Conservation (phyloP, 1,284 basidiomycete genomes). For the Rhodotorula sp. region DNA sequence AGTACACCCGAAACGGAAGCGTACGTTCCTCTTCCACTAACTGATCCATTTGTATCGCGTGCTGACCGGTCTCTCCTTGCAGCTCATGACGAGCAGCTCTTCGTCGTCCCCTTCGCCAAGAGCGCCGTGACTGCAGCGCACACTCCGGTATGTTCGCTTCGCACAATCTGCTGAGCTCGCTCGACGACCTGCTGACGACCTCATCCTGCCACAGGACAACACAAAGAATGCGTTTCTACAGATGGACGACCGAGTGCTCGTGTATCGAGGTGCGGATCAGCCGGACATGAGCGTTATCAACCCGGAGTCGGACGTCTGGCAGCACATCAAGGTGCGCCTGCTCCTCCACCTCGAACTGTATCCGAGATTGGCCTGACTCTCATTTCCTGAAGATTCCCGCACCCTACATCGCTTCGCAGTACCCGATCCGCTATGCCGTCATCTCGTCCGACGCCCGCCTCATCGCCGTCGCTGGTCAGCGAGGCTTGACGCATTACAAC, state of each 20-base stretch:
- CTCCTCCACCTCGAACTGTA: background rate
- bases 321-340: conserved; percentile 73
- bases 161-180: background rate
- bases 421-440: conserved; percentile 91
- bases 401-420: conserved; percentile 82
- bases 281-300: conserved; percentile 98
- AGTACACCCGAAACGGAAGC: conserved; percentile 3
- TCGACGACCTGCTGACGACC: background rate
- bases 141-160: conserved; percentile 64
- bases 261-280: conserved; percentile 97
- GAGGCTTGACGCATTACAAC: conserved; percentile 91
- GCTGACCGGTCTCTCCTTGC: background rate
- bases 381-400: conserved; percentile 67
- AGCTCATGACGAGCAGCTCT: conserved; percentile 69
- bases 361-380: too few species aligned
- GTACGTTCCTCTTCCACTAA: background rate
- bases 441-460: conserved; percentile 87
- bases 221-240: conserved; percentile 92
- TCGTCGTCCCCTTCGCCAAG: conserved; percentile 77
- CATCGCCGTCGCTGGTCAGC: conserved; percentile 87
- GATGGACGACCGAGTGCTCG: conserved; percentile 86
- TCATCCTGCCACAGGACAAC: conserved; percentile 64
- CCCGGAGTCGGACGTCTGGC: conserved; percentile 98
- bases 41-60: background rate
- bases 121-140: conserved; percentile 89